Conservation (phyloP, 78 protist genomes). For the Capsaspora owczarzaki region DNA sequence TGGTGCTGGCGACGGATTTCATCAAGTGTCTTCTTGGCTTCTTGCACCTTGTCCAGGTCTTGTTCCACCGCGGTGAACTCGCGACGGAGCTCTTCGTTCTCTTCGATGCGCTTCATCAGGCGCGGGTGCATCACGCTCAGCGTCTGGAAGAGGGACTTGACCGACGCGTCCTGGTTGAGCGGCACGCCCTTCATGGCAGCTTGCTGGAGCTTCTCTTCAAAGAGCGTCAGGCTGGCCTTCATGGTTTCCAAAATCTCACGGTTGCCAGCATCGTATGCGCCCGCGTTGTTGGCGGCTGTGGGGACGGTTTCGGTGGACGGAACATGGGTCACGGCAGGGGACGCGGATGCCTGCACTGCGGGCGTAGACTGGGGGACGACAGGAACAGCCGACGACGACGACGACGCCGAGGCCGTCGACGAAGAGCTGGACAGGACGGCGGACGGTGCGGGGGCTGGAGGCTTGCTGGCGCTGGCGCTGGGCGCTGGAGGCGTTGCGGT, state of each 20-base stretch:
- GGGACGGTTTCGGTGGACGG: too few species aligned
- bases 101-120: background rate
- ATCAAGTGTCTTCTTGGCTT: background rate
- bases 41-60: background rate
- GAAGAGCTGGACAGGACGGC: too few species aligned
- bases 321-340: too few species aligned
- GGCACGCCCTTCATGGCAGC: background rate
- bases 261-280: too few species aligned
- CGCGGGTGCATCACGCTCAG: constrained; percentile 5
- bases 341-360: too few species aligned
- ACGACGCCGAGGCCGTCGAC: background rate
- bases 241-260: background rate
- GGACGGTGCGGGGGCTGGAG: too few species aligned
- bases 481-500: too few species aligned
- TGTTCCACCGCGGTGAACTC: background rate
- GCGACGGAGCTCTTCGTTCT: background rate
- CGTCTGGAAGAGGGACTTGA: background rate
- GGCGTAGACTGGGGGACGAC: too few species aligned
- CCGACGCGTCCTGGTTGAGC: background rate
- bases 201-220: background rate
- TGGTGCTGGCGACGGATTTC: background rate
- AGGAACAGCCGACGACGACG: background rate
- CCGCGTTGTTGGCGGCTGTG: background rate
- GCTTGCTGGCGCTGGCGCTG: background rate
- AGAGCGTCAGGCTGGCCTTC: background rate